A percentile compares a stretch with the other conserved stretches of the same genome.
Evolutionary conservation across 441 rosid genomes (phyloP).

Genomic region (Erodium texanum): DNA sequence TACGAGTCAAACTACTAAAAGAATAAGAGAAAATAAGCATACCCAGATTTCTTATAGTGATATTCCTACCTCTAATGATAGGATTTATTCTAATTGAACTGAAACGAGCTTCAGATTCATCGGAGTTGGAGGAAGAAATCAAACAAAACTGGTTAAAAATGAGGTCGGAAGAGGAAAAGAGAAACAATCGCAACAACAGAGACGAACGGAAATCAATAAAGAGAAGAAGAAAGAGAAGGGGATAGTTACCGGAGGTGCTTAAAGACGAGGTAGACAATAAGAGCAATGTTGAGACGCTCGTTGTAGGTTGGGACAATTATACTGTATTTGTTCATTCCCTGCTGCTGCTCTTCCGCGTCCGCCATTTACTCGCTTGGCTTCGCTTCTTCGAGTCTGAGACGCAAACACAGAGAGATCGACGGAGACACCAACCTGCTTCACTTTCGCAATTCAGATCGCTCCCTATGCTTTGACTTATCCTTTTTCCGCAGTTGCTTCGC

Average conservation of each 20-base stretch:
- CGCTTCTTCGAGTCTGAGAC: too few species aligned
- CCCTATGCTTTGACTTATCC: neutral
- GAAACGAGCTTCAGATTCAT: neutral
- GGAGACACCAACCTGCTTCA: neutral
- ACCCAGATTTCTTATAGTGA: neutral
- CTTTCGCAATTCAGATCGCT: neutral
- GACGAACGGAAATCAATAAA: neutral
- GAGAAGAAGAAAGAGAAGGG: neutral
- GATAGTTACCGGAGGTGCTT: conserved; percentile 66
- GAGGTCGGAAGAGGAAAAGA: neutral
- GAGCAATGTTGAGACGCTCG: conserved; percentile 85
- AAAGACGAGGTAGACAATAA: conserved; percentile 78
- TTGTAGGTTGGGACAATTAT: conserved; percentile 85
- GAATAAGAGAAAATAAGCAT: neutral
- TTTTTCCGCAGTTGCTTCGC: too few species aligned
- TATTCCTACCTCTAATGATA: neutral
- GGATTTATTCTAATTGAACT: neutral
- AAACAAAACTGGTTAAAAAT: neutral
- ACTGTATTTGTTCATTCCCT: conserved; percentile 49
- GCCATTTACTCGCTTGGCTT: conserved; percentile 24
- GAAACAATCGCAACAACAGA: neutral
- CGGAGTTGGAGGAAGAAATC: too few species aligned
- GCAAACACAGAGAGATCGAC: neutral
- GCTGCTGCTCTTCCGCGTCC: conserved; percentile 19
- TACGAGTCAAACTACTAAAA: neutral